These are phyloP conservation scores for Thymus mandschuricus DNA, from an alignment of 257 asterid species.

Conservation along the genomic window DNA sequence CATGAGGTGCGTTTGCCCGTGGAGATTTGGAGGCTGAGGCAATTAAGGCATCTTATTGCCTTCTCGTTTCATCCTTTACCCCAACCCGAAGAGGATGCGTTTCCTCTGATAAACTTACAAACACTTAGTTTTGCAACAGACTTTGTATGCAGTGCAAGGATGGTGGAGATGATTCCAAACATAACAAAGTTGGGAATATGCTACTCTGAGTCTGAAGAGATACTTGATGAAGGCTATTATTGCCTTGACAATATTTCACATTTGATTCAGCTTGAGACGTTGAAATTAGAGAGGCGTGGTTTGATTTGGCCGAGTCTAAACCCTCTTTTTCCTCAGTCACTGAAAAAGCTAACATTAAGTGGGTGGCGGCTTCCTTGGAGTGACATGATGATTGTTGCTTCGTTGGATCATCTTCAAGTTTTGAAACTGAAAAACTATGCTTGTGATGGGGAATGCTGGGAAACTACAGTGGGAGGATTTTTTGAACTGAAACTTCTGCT, in stretches of 20 bases:
- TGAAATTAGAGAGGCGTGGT: not conserved
- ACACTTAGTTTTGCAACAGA: not conserved
- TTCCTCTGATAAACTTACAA: not conserved
- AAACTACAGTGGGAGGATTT: too few relatives aligned
- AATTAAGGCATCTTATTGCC: not conserved
- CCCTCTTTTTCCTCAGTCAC: not conserved
- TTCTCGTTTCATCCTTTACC: not conserved
- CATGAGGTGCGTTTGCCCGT: not conserved
- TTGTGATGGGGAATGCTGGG: not conserved
- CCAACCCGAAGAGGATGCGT: not conserved
- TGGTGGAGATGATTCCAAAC: not conserved
- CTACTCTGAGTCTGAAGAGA: not conserved
- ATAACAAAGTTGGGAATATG: not conserved
- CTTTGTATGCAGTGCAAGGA: not conserved
- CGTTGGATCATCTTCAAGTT: constrained; percentile 12
- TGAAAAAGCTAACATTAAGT: constrained; percentile 26
- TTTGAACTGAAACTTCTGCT: too few relatives aligned
- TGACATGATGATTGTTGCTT: not conserved
- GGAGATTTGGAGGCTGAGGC: not conserved
- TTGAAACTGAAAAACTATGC: not conserved
- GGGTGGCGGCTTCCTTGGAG: too few relatives aligned
- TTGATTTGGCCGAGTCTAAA: not conserved
- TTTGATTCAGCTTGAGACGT: not conserved
- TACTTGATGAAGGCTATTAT: not conserved
- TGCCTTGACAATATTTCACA: not conserved